Base-by-base conservation (phyloP, 371 early-diverging fungal genomes). In the Cokeromyces recurvatus region DNA sequence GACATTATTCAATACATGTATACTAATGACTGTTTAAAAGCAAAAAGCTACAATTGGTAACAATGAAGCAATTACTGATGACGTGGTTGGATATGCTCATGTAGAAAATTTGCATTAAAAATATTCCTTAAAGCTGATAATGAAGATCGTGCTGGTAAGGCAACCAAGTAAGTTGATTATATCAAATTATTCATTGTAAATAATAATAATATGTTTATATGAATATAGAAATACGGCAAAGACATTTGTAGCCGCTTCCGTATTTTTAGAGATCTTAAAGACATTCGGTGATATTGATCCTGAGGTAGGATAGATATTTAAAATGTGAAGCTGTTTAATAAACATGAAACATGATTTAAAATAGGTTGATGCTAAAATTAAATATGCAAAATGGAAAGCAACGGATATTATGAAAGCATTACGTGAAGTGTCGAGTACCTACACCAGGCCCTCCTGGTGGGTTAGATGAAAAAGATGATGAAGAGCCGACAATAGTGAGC, bases 321-420 rank as follows among this genome's bases (percentile, higher is more conserved):
- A 36, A 34, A 21, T 32, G 9, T 17, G 12, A 17, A 32, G 31
- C 11, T 3, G 20, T 43, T 14, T 14, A 34, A 34, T 4, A 9
- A n/a, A 34, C 11, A 34, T 34, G 14, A 9, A 9, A 34, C 7
- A 5, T 5, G 14, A 24, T 8, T n/a, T 19, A 31, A 14, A 50
- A 17, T 53, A 89, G 83, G 71, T 85, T 9, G 72, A 81, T 25
- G 88, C 87, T 51, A 98, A 95, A 71, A 90, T 97, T 49, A 89
- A 85, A 48, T 97, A 98, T 65, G 80, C 97, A 1, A 95, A 96
- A 59, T 98, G 90, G 88, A 87, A 94, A 43, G 96, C 96, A 3
- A 79, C 90, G 0, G 93, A 95, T 54, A 95, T 98, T 24, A 73
- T 89, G 47, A 95, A 92, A 57, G 92, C 95, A 1, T 55, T 93